These are phyloP conservation scores for Rhodosporidiobolus odoratus DNA, from an alignment of 768 basidiomycete species.

Conservation along the genomic window DNA sequence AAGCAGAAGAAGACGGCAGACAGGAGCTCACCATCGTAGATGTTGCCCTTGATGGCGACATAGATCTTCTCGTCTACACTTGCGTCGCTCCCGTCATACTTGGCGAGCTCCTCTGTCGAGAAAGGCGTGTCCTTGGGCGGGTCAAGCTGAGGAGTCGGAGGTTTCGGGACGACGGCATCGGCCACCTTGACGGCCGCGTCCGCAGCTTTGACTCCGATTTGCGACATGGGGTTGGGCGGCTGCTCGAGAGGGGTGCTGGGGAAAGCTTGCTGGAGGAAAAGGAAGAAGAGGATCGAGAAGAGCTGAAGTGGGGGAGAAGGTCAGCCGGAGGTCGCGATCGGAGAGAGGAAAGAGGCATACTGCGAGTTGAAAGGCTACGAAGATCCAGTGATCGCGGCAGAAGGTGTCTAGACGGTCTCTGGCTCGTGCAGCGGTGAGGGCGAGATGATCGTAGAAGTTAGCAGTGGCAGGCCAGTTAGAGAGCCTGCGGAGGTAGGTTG, in stretches of 20 bases:
- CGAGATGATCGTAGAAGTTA: neutral
- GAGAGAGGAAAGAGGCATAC: neutral
- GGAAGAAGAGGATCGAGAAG: conserved; percentile 4
- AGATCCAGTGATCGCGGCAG: conserved; percentile 15
- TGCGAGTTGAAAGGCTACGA: conserved; percentile 14
- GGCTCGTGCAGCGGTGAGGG: neutral
- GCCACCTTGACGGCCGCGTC: conserved; percentile 21
- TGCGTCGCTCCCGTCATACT: conserved; percentile 63
- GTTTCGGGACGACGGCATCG: neutral
- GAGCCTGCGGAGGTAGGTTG: neutral
- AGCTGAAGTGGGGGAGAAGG: neutral
- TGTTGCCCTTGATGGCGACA: conserved; percentile 81
- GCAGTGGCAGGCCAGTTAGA: neutral
- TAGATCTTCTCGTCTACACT: conserved; percentile 58
- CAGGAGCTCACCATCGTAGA: conserved; percentile 26
- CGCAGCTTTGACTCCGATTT: conserved; percentile 5
- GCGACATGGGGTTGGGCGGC: neutral
- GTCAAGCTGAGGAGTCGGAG: conserved; percentile 19
- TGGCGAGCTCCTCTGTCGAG: conserved; percentile 61
- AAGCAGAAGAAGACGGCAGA: neutral
- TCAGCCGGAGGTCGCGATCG: neutral
- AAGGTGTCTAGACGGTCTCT: conserved; percentile 11
- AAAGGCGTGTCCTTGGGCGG: conserved; percentile 70
- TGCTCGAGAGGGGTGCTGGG: conserved; percentile 7
- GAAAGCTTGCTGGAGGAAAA: conserved; percentile 24